Evolutionary conservation across 768 basidiomycete genomes (phyloP), one percentile per base, ranked within the genome.

Genomic region (Rhodotorula paludigena): DNA sequence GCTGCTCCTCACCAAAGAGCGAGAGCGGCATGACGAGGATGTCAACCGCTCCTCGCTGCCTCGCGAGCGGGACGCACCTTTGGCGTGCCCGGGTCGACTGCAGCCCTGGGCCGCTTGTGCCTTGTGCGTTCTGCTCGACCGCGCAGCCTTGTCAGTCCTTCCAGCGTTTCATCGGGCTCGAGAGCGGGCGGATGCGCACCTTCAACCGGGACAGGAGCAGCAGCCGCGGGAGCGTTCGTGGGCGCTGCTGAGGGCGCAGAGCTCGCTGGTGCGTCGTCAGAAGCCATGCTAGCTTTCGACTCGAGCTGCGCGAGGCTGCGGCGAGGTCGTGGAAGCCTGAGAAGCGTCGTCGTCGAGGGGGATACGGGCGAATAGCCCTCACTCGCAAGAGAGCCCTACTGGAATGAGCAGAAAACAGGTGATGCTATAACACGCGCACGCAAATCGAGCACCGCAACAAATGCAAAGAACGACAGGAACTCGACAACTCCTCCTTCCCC

Each of bases 81-180:
- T 3, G 69, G 56, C 42, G 69, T 65, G 0, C 53, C 56, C 20
- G 67, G 67, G 28, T 68, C 67, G 33, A 68, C 58, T 1, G 61
- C 62, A 15, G 62, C 67, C 14, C 61, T 56, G 0, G 61, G 63
- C 3, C 67, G 51, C 39, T 68, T 68, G 38, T 63, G 67, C 1
- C 59, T 45, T 4, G 52, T 28, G 25, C 53, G 48, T 23, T 44
- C 44, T n/a, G 49, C 60, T 57, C 20, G 9, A 33, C 16, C 30
- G 20, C 1, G 0, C 1, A 5, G 8, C 14, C 5, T 25, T 2
- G 39, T 25, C 51, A 45, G 30, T 33, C 18, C 21, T 1, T 16
- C 32, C 5, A 25, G 25, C 5, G 12, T 18, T 11, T 51, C 30
- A 30, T 15, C 18, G 2, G n/a, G 10, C n/a, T 5, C 5, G 30